These are phyloP conservation scores for Termitomyces sp. DNA, from an alignment of 768 basidiomycete species.

Conservation along the genomic window DNA sequence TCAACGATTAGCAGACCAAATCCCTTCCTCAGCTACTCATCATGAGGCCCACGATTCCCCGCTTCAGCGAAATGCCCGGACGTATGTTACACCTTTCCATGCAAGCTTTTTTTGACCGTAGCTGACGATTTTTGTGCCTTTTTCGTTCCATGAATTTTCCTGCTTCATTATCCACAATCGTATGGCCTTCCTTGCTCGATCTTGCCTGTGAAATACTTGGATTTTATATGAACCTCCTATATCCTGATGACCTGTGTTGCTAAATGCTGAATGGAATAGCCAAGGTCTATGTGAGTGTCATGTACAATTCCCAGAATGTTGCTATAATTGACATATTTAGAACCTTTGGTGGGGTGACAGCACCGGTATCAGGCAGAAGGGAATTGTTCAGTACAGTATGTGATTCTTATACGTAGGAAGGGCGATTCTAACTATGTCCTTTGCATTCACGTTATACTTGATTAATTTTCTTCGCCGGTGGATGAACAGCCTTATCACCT, in stretches of 20 bases:
- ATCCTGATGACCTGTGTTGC: not conserved
- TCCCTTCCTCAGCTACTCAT: slow-evolving; percentile 14
- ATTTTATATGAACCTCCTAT: not conserved
- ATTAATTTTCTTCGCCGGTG: not conserved
- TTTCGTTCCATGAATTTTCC: not conserved
- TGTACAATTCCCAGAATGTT: not conserved
- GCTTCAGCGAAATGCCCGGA: slow-evolving; percentile 78
- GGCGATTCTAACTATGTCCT: not conserved
- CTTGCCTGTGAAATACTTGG: not conserved
- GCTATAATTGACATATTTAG: slow-evolving; percentile 34
- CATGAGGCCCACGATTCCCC: slow-evolving; percentile 64
- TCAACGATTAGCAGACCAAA: slow-evolving; percentile 15
- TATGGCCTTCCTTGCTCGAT: not conserved
- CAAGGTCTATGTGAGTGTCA: slow-evolving; percentile 73
- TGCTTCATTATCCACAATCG: not conserved
- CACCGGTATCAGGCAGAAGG: slow-evolving; percentile 62
- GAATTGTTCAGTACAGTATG: slow-evolving; percentile 81
- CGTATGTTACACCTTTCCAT: slow-evolving; percentile 46
- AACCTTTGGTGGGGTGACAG: slow-evolving; percentile 90
- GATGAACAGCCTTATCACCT: slow-evolving; percentile 69
- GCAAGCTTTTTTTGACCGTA: not conserved
- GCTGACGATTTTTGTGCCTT: not conserved
- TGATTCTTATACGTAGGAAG: slow-evolving; percentile 16
- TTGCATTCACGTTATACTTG: not conserved
- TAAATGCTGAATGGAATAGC: slow-evolving; percentile 34